A percentile compares a stretch with the other conserved stretches of the same genome.
Conservation (phyloP, 2,329 filamentous ascomycete genomes). For the Colletotrichum costaricense region DNA sequence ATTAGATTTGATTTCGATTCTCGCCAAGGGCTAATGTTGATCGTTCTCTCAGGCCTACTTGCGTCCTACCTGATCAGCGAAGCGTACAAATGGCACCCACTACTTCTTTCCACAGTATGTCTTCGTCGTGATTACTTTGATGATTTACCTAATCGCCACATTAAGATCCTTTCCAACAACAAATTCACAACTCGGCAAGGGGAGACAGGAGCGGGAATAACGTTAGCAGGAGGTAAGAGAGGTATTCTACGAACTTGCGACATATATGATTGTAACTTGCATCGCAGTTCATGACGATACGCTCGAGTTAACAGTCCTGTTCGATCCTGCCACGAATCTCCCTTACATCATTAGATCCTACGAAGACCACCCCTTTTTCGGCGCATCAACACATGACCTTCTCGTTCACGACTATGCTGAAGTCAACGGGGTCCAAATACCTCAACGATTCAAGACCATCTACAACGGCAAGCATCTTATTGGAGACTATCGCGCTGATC, state of each 20-base stretch:
- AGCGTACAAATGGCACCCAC: conserved; percentile 27
- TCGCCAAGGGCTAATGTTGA: neutral
- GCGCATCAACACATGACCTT: conserved; percentile 28
- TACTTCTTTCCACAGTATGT: conserved; percentile 7
- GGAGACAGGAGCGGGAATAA: neutral
- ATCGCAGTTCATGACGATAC: neutral
- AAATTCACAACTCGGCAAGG: neutral
- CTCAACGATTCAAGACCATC: conserved; percentile 15
- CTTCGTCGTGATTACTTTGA: neutral
- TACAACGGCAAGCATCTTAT: conserved; percentile 19
- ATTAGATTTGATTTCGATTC: neutral
- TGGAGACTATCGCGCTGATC: conserved; percentile 15
- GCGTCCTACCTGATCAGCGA: conserved; percentile 21
- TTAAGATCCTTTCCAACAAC: neutral
- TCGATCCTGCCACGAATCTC: conserved; percentile 1
- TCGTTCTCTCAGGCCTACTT: neutral
- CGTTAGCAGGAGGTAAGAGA: neutral
- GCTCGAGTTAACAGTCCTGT: neutral
- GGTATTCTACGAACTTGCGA: too few relatives aligned
- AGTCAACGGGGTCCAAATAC: conserved; percentile 22
- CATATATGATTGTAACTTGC: neutral
- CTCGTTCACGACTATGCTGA: conserved; percentile 30
- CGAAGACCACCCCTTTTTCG: conserved; percentile 32
- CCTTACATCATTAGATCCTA: conserved; percentile 27
- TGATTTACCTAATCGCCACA: neutral